Percentiles rank a stretch among this genome's conserved stretches.
Conservation (phyloP, 2,329 filamentous ascomycete genomes). For the Chrysosporium queenslandicum region DNA sequence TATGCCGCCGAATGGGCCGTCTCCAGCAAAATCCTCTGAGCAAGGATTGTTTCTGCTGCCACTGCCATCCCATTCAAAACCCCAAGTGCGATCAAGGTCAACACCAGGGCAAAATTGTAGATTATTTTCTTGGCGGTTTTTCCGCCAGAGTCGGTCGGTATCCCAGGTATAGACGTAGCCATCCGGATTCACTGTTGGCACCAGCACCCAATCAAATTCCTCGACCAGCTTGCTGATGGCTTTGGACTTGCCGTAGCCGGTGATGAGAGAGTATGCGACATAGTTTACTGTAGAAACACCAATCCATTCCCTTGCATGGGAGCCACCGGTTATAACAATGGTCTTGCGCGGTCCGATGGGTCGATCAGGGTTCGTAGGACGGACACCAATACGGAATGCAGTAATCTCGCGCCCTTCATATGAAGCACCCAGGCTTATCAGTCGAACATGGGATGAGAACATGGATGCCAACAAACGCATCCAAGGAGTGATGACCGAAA, state of each 20-base stretch:
- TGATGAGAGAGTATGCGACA: conserved; percentile 78
- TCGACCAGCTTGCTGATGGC: conserved; percentile 67
- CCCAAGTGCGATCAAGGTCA: conserved; percentile 80
- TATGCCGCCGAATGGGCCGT: conserved; percentile 68
- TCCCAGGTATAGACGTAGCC: conserved; percentile 93
- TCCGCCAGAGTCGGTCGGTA: conserved; percentile 84
- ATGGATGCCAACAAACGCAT: conserved; percentile 82
- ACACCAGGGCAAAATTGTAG: conserved; percentile 76
- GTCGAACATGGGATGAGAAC: conserved; percentile 69
- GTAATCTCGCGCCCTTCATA: conserved; percentile 81
- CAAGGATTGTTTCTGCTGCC: conserved; percentile 65
- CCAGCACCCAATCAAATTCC: conserved; percentile 75
- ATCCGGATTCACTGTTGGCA: conserved; percentile 85
- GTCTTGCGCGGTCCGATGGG: conserved; percentile 54
- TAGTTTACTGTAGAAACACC: conserved; percentile 85
- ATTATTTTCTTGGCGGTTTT: conserved; percentile 75
- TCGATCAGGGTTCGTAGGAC: conserved; percentile 38
- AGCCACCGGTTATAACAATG: conserved; percentile 69
- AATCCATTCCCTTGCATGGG: conserved; percentile 97
- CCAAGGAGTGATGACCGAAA: conserved; percentile 79
- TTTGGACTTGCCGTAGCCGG: conserved; percentile 63
- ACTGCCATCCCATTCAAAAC: conserved; percentile 70
- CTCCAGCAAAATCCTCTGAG: conserved; percentile 80
- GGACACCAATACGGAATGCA: conserved; percentile 64
- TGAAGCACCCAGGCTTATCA: conserved; percentile 69